Evolutionary conservation across 129 eudicot genomes (phyloP), one percentile per base, ranked within the genome.

Genomic region (Silybum marianum): DNA sequence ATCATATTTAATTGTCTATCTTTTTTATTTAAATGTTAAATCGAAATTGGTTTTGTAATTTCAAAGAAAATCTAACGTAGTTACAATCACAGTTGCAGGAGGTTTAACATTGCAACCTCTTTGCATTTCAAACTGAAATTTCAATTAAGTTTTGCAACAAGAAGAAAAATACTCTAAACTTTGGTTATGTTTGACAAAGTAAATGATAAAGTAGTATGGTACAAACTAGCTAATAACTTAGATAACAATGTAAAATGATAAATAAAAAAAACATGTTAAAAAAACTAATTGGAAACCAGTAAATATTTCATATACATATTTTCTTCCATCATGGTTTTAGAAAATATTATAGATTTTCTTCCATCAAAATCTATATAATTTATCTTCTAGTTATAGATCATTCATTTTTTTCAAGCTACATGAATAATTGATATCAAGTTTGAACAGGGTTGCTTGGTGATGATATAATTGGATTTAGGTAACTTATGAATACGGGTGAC

Each of bases 351-450:
- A 21, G 0, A 58, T 46, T 23, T 25, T 75, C 8, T 75, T 22
- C 11, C 16, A n/a, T 16, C n/a, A 7, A 9, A 54, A 32, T 18
- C n/a, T 8, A 58, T 16, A 28, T 71, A 48, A 8, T 46, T 34
- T 19, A 3, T 3, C 3, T n/a, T 19, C 62, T 9, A 1, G 2
- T 36, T 9, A 13, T 28, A 79, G 80, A 78, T 25, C 73, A 39
- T 19, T 44, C 39, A 78, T 22, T 78, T 9, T 9, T 77, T 84
- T 62, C 72, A 81, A 77, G 91, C 88, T 5, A 38, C 39, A 4
- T 90, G 92, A 14, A 86, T 90, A 10, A 89, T 89, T 42, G 86
- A 86, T 32, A 87, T 80, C 12, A 88, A 90, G 65, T 82, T 88
- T 62, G 90, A 86, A 69, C 85, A 86, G 26, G 89, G 95, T 23